Evolutionary conservation across 768 basidiomycete genomes (phyloP).

Genomic region (Mycena kentingensis): DNA sequence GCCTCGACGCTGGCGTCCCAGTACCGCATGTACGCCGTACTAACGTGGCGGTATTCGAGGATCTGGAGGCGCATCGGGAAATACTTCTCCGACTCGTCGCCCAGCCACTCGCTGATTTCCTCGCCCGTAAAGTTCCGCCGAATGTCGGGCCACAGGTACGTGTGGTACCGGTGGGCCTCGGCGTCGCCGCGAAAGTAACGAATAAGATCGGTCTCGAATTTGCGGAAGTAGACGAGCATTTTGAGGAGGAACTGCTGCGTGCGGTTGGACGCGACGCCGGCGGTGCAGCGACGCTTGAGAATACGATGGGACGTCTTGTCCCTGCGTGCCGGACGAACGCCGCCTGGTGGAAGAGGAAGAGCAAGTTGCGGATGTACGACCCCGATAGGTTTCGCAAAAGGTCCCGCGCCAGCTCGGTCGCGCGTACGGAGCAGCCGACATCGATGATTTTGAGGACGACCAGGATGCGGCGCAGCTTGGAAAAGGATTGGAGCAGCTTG

Average conservation of each 20-base stretch:
- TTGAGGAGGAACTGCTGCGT: not conserved
- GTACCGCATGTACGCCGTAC: not conserved
- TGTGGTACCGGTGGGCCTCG: constrained; percentile 1
- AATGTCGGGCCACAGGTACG: constrained; percentile 6
- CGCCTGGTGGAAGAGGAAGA: not conserved
- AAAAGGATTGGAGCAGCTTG: not conserved
- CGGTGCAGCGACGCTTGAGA: not conserved
- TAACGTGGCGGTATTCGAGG: not conserved
- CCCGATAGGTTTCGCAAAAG: not conserved
- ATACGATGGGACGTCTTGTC: not conserved
- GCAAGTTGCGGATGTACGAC: not conserved
- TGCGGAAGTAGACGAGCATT: not conserved
- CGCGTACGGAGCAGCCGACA: constrained; percentile 4
- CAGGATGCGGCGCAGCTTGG: not conserved
- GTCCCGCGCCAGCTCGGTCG: not conserved
- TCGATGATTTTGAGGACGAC: not conserved
- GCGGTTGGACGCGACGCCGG: not conserved
- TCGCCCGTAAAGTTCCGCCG: constrained; percentile 3
- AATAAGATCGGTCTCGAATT: constrained; percentile 2
- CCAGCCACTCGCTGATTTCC: not conserved
- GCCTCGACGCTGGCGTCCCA: no score
- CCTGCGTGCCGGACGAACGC: not conserved
- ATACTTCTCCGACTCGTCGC: not conserved
- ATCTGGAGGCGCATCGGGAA: not conserved
- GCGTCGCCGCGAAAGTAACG: not conserved